Evolutionary conservation across 257 asterid genomes (phyloP).

Genomic region (Rehmannia glutinosa): DNA sequence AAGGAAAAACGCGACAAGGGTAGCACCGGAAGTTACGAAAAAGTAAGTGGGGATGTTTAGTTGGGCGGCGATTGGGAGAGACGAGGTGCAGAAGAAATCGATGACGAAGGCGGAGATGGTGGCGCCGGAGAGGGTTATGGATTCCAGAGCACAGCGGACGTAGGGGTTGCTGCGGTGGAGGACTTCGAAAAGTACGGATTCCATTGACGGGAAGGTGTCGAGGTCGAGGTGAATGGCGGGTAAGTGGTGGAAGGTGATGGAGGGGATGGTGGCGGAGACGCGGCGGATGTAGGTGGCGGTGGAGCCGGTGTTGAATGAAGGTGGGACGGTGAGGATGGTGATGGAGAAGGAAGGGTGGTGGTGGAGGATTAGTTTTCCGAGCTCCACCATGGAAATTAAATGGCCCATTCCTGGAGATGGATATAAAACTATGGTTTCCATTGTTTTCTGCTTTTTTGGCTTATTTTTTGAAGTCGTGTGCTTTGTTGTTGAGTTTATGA

Average conservation of each 20-base stretch:
- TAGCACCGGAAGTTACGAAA: constrained; percentile 47
- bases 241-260: constrained; percentile 53
- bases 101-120: constrained; percentile 37
- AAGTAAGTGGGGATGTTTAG: constrained; percentile 37
- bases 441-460: too few relatives aligned
- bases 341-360: constrained; percentile 36
- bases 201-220: constrained; percentile 31
- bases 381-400: constrained; percentile 69
- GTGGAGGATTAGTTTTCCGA: constrained; percentile 46
- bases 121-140: constrained; percentile 13
- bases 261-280: constrained; percentile 41
- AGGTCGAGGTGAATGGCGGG: constrained; percentile 32
- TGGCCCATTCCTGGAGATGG: constrained; percentile 75
- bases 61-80: constrained; percentile 21
- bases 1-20: constrained; percentile 17
- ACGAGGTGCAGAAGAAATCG: constrained; percentile 45
- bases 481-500: too few relatives aligned
- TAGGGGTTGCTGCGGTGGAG: constrained; percentile 32
- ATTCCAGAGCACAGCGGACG: constrained; percentile 35
- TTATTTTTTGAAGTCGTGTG: too few relatives aligned
- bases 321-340: constrained; percentile 28
- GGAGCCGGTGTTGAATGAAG: constrained; percentile 41
- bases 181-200: constrained; percentile 33
- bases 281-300: constrained; percentile 42
- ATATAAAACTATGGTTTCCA: constrained; percentile 28